phyloP scores from a whole-genome alignment of 331 rosid genomes.

The Spiraea crenata region DNA sequence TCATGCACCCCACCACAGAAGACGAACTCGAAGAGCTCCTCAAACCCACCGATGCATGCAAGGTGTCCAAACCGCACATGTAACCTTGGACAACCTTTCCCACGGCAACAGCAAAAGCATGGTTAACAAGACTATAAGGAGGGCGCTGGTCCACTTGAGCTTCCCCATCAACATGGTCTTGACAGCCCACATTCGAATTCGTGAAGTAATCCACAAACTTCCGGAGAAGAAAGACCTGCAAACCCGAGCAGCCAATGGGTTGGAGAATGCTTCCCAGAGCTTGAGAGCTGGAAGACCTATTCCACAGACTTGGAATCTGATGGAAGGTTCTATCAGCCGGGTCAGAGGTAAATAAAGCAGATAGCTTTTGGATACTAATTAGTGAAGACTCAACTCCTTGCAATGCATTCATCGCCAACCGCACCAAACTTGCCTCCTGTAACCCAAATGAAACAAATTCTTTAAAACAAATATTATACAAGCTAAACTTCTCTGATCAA shows the following conservation, averaged over 20 bases:
- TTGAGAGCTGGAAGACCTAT: slow-evolving; percentile 71
- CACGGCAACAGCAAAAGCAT: slow-evolving; percentile 85
- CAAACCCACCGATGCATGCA: slow-evolving; percentile 56
- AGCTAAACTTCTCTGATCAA: neutral
- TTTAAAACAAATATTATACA: neutral
- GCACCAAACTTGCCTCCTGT: slow-evolving; percentile 80
- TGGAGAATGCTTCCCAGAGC: slow-evolving; percentile 64
- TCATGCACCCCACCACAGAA: slow-evolving; percentile 61
- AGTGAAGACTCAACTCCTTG: slow-evolving; percentile 77
- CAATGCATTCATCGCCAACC: slow-evolving; percentile 73
- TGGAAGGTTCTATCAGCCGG: slow-evolving; percentile 72
- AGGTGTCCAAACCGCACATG: slow-evolving; percentile 57
- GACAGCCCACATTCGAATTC: slow-evolving; percentile 23
- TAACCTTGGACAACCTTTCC: slow-evolving; percentile 81
- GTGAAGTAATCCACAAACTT: slow-evolving; percentile 58
- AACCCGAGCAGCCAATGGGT: slow-evolving; percentile 63
- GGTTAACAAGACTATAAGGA: slow-evolving; percentile 69
- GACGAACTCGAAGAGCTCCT: slow-evolving; percentile 44
- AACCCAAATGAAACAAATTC: slow-evolving; percentile 3
- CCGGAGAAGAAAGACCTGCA: slow-evolving; percentile 61
- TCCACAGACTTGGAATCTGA: slow-evolving; percentile 67
- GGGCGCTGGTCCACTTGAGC: slow-evolving; percentile 24
- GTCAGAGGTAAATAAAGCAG: slow-evolving; percentile 54
- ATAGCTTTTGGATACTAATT: slow-evolving; percentile 50
- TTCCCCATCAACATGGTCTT: slow-evolving; percentile 30